A percentile compares a stretch with the other conserved stretches of the same genome.
Evolutionary conservation across 257 asterid species (phyloP).

Genomic region (Paraleonurus japonicus): DNA sequence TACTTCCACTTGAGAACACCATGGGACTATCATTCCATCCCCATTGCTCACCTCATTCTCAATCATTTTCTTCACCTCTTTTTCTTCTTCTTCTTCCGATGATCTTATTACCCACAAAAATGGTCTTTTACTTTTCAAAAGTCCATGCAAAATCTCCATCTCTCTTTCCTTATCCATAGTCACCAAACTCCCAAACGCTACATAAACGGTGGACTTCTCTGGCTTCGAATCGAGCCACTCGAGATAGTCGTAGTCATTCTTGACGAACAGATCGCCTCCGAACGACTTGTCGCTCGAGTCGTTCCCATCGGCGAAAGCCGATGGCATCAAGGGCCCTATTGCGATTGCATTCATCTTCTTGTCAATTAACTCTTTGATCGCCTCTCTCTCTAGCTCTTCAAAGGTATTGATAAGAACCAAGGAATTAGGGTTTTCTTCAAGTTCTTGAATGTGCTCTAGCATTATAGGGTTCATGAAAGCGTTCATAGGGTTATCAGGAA

Average conservation of each 20-base stretch:
- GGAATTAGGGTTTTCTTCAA: constrained; percentile 38
- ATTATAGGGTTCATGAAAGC: constrained; percentile 21
- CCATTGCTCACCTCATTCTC: constrained; percentile 12
- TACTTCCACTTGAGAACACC: constrained; percentile 62
- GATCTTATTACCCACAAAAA: constrained; percentile 49
- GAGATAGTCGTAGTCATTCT: constrained; percentile 27
- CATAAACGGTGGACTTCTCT: constrained; percentile 46
- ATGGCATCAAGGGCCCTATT: constrained; percentile 57
- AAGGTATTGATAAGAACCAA: constrained; percentile 49
- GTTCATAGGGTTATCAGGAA: constrained; percentile 22
- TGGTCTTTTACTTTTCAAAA: constrained; percentile 34
- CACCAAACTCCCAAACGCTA: constrained; percentile 57
- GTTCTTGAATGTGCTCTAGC: constrained; percentile 38
- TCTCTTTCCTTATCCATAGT: constrained; percentile 39
- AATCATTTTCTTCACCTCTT: constrained; percentile 25
- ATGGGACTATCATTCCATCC: constrained; percentile 48
- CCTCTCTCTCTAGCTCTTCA: constrained; percentile 44
- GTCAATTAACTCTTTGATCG: constrained; percentile 27
- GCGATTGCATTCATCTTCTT: constrained; percentile 32
- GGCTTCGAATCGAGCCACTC: constrained; percentile 46
- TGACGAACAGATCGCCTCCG: constrained; percentile 44
- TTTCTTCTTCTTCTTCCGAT: constrained; percentile 14
- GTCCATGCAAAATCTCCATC: constrained; percentile 44
- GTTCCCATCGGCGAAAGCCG: constrained; percentile 37
- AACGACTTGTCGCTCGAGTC: constrained; percentile 39